phyloP scores from a whole-genome alignment of 768 basidiomycete genomes.

The Strobilomyces dryophilus region DNA sequence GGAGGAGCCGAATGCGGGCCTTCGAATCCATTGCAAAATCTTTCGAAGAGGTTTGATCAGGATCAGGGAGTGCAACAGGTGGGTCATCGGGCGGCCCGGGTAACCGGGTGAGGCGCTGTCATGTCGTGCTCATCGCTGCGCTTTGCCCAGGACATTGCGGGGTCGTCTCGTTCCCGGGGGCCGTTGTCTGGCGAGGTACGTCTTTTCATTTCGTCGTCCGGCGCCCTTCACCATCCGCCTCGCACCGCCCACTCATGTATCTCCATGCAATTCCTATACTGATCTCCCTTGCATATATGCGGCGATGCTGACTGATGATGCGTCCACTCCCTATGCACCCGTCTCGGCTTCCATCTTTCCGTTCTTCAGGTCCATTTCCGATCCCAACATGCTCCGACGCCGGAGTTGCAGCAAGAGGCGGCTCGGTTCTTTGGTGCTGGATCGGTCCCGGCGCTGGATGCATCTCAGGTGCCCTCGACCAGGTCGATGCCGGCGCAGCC shows the following conservation, averaged over 20 bases:
- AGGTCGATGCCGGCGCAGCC: conserved; percentile 31
- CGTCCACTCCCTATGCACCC: not conserved
- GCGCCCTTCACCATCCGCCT: not conserved
- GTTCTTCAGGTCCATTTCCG: conserved; percentile 50
- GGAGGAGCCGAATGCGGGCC: conserved; percentile 76
- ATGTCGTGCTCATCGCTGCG: not conserved
- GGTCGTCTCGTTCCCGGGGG: conserved; percentile 38
- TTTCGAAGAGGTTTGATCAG: conserved; percentile 74
- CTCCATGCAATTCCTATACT: not conserved
- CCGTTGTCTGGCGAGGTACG: conserved; percentile 57
- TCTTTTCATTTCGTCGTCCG: conserved; percentile 6
- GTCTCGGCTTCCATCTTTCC: not conserved
- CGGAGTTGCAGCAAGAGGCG: conserved; percentile 58
- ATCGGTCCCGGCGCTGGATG: conserved; percentile 27
- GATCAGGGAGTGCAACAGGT: conserved; percentile 82
- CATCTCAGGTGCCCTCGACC: conserved; percentile 5
- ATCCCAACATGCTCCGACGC: conserved; percentile 40
- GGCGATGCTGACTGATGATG: not conserved
- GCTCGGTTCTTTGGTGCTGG: conserved; percentile 58
- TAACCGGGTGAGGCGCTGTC: not conserved
- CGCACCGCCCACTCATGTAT: not conserved
- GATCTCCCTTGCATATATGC: not conserved
- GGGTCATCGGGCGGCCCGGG: conserved; percentile 12
- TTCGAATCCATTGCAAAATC: conserved; percentile 72
- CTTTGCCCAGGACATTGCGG: conserved; percentile 61